These are phyloP conservation scores for Penicillium bialowiezense DNA, from an alignment of 495 filamentous ascomycete species.

Conservation along the genomic window DNA sequence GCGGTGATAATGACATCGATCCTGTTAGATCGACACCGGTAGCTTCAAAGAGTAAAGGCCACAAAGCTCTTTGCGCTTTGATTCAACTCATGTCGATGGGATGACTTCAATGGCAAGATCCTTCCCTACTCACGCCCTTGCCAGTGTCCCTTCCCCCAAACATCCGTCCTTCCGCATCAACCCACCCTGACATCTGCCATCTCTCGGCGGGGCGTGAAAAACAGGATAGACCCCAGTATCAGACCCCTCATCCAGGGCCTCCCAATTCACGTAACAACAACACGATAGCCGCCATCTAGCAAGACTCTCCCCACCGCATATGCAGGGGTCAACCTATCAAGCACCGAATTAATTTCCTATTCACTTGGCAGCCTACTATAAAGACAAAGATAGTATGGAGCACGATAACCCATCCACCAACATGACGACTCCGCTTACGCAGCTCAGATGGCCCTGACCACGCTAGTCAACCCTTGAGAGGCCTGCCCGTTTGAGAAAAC, in stretches of 20 bases:
- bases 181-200: too few species aligned
- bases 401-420: conserved; percentile 1
- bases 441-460: conserved; percentile 1
- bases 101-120: too few species aligned
- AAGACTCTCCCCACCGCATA: conserved; percentile 6
- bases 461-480: not conserved
- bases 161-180: too few species aligned
- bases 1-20: too few species aligned
- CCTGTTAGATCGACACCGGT: too few species aligned
- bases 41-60: too few species aligned
- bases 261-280: not conserved
- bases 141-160: too few species aligned
- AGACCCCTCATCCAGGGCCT: not conserved
- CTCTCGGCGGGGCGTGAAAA: not conserved
- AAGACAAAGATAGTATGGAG: not conserved
- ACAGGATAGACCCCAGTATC: not conserved
- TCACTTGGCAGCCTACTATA: conserved; percentile 1
- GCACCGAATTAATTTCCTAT: conserved; percentile 8
- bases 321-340: conserved; percentile 24
- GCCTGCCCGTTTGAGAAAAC: not conserved
- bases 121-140: too few species aligned
- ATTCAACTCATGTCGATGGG: too few species aligned
- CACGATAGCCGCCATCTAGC: not conserved
- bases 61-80: too few species aligned
- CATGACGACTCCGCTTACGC: conserved; percentile 30